Evolutionary conservation across 1,284 basidiomycete genomes (phyloP), one percentile per base, ranked within the genome.

Genomic region (Sporisorium scitamineum): DNA sequence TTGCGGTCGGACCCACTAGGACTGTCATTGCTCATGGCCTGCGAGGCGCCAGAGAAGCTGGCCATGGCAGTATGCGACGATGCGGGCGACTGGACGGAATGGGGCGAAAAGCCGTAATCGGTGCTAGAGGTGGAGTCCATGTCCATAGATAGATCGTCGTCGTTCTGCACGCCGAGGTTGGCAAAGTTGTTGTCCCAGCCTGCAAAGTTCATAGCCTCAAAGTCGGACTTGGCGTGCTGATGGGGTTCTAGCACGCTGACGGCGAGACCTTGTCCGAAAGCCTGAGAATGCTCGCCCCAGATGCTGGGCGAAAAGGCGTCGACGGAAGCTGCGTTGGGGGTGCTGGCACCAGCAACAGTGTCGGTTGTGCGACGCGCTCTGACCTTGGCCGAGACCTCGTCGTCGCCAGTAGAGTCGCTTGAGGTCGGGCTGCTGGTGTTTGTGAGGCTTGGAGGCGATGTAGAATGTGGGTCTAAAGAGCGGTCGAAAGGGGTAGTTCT

Each of bases 61-160:
- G 47, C 42, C 55, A 61, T 61, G 26, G 72, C 63, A 24, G 65
- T 70, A 54, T 75, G 72, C 11, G 72, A 70, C 22, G 67, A 69
- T 32, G 60, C 70, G 8, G 75, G 75, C 14, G 75, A 77, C 27
- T 70, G 75, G n/a, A 66, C 51, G 5, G 75, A 73, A 24, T 41
- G 55, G 13, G 75, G 75, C 20, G 75, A 77, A 22, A 77, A 73
- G 50, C 53, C 67, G 52, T 73, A 62, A 24, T 76, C 74, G 50
- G 70, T 76, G 59, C 74, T 62, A 18, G 65, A 58, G 29, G 66
- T 66, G 14, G 70, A 73, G 39, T 77, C 70, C 70, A 77, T 67
- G 27, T 77, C 75, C 70, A 77, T 70, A 14, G 70, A 73, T 3
- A 73, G 60, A 34, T 77, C 75, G 13, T 52, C 60, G 53, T 77